phyloP scores from a whole-genome alignment of 441 rosid species.

The Adansonia gregorii region DNA sequence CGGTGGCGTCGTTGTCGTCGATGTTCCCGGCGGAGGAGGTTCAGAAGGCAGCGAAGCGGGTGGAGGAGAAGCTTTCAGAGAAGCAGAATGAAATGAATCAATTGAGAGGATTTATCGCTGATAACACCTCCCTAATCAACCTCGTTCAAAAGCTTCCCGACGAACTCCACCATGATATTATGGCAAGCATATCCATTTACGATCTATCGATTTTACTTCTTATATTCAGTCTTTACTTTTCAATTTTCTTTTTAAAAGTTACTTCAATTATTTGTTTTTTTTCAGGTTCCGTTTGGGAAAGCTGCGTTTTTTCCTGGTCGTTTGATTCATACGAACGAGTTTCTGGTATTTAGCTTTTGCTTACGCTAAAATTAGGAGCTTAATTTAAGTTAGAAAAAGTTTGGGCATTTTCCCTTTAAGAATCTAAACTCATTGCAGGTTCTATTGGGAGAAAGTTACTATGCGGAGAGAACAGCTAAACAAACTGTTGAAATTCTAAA shows the following conservation, averaged over 20 bases:
- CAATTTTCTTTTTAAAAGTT: neutral
- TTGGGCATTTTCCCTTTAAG: neutral
- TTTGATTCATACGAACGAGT: conserved; percentile 86
- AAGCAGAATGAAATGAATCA: conserved; percentile 59
- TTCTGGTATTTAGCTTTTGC: conserved; percentile 48
- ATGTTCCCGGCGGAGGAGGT: conserved; percentile 68
- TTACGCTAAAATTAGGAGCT: neutral
- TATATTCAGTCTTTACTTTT: neutral
- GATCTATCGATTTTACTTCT: neutral
- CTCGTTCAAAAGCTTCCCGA: conserved; percentile 77
- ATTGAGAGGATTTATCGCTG: conserved; percentile 61
- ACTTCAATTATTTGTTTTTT: neutral
- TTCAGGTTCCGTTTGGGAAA: conserved; percentile 86
- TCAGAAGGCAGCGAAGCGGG: conserved; percentile 67
- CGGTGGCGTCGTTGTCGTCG: conserved; percentile 69
- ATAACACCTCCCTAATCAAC: conserved; percentile 63
- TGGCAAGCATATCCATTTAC: conserved; percentile 46
- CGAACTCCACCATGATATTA: conserved; percentile 76
- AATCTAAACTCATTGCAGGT: conserved; percentile 40
- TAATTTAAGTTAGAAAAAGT: neutral
- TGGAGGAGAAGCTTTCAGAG: conserved; percentile 60
- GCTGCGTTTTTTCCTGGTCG: conserved; percentile 89
- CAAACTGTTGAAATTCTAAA: conserved; percentile 75
- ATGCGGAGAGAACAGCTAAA: conserved; percentile 74
- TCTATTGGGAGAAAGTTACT: conserved; percentile 81